A percentile compares a stretch with the other conserved stretches of the same genome.
phyloP scores from a whole-genome alignment of 257 asterid species.

The Ophiorrhiza pumila region DNA sequence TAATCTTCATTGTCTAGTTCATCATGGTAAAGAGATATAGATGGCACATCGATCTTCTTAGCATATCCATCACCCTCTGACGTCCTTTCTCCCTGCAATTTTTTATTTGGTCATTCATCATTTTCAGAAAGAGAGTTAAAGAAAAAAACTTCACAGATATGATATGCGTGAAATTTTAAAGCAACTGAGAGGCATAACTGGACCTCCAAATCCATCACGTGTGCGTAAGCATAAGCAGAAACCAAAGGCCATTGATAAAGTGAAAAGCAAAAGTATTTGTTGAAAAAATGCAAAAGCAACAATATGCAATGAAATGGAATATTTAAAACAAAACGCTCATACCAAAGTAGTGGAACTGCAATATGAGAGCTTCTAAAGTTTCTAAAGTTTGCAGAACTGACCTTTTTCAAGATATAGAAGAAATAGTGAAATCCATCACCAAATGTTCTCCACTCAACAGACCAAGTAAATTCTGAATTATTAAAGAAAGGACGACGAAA shows the following conservation, averaged over 20 bases:
- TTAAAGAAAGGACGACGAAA: conserved; percentile 77
- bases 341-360: not conserved
- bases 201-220: not conserved
- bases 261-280: not conserved
- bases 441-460: conserved; percentile 78
- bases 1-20: conserved; percentile 83
- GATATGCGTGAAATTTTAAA: not conserved
- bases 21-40: conserved; percentile 63
- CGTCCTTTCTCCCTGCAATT: conserved; percentile 70
- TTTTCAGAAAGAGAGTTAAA: not conserved
- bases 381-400: conserved; percentile 20
- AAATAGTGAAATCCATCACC: conserved; percentile 95
- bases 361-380: not conserved
- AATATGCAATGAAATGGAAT: not conserved
- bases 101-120: conserved; percentile 15
- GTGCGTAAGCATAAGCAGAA: not conserved
- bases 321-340: not conserved
- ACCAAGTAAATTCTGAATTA: conserved; percentile 77
- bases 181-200: not conserved
- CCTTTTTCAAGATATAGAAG: conserved; percentile 84
- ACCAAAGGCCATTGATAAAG: too few relatives aligned
- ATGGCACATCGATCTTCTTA: conserved; percentile 36
- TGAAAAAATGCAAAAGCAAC: not conserved
- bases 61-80: conserved; percentile 26
- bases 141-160: not conserved